Conservation (phyloP, 257 asterid genomes). For the Solanum etuberosum region DNA sequence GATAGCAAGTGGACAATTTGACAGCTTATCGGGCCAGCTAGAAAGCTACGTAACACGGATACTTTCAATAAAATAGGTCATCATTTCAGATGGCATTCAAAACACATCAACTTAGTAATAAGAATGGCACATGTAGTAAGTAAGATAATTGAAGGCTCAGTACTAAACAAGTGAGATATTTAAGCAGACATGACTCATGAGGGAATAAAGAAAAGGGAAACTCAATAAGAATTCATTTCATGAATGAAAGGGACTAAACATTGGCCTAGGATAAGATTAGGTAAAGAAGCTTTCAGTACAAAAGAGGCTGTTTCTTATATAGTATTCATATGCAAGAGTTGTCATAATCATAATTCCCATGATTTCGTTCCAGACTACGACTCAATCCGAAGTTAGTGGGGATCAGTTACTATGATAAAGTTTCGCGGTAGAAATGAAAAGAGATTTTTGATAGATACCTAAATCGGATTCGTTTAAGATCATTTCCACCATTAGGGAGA, state of each 20-base stretch:
- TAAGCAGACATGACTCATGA: neutral
- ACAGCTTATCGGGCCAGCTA: neutral
- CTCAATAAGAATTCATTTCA: neutral
- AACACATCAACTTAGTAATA: neutral
- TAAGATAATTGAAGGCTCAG: neutral
- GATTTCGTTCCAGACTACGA: neutral
- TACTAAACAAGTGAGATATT: neutral
- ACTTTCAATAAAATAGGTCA: neutral
- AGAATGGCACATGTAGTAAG: neutral
- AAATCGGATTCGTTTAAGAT: slow-evolving; percentile 80
- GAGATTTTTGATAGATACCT: slow-evolving; percentile 23
- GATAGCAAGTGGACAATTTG: neutral
- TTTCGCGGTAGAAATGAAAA: neutral
- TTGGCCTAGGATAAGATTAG: neutral
- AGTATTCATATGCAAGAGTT: neutral
- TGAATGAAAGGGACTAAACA: neutral
- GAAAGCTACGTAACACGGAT: neutral
- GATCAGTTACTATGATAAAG: neutral
- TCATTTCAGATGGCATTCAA: neutral
- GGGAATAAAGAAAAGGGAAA: neutral
- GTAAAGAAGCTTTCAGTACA: neutral
- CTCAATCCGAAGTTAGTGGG: neutral
- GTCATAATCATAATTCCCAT: neutral
- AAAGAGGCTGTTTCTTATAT: neutral
- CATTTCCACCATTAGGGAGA: slow-evolving; percentile 78